Evolutionary conservation across 2,329 filamentous ascomycete species (phyloP), one percentile per base, ranked within the genome.

Genomic region (Xylariaceae sp.): DNA sequence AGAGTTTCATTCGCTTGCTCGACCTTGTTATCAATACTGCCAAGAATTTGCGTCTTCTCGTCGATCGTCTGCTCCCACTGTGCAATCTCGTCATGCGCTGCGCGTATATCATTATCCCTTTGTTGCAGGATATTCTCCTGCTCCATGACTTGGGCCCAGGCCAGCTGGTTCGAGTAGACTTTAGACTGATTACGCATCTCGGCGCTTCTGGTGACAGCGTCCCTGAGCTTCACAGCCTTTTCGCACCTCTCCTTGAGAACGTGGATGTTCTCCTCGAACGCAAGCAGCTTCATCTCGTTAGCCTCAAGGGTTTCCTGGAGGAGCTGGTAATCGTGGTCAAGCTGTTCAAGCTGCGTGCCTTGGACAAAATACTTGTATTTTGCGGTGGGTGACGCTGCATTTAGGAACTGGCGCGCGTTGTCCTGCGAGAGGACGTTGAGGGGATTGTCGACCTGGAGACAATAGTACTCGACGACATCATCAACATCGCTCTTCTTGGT

Each of bases 331-430:
- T 99, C 95, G 59, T 91, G 88, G 70, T 96, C 91, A 9, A 99
- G 81, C 65, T 93, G 89, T 71, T 98, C 91, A 0, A 99, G 83
- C 67, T 98, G 93, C 0, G 96, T 96, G 21, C 95, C 95, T 66
- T 93, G 91, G 57, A 96, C 84, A 70, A 99, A 99, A 68, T 97
- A 97, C 64, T 91, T 95, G 79, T 98, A 99, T 71, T 99, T 99
- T 57, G 93, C 87, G 2, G 84, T 78, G 0, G 92, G 85, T 2
- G 86, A 89, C 12, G 95, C 93, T 37, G 88, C 85, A 68, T 93
- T 96, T 43, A 99, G 81, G 67, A 99, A 99, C 56, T 96, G 90
- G 10, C 95, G 87, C 10, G 95, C 95, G 73, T 93, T 92, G 70
- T 99, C 95, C 73, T 99, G 95, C 0, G 93, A 96, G 18, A 99